Evolutionary conservation across 148 eudicot species (phyloP).

Genomic region (Talinum fruticosum): DNA sequence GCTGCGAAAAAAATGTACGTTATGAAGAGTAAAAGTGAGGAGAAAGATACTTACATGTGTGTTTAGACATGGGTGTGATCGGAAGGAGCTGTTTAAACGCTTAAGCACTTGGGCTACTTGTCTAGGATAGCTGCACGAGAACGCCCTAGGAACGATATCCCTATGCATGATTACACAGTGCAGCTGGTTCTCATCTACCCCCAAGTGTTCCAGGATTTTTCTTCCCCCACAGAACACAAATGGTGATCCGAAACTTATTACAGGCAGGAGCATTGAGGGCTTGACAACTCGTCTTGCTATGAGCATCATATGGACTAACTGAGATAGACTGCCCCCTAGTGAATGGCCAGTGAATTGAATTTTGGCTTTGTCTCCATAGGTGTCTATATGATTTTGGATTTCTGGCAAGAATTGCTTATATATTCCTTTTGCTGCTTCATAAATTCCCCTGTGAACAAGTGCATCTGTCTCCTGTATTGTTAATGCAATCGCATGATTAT

Average conservation of each 20-base stretch:
- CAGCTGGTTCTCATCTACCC: conserved; percentile 53
- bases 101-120: conserved; percentile 62
- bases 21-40: not conserved
- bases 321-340: conserved; percentile 79
- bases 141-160: conserved; percentile 89
- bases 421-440: conserved; percentile 90
- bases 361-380: conserved; percentile 53
- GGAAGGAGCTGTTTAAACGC: conserved; percentile 56
- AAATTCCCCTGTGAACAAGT: conserved; percentile 87
- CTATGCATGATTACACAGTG: conserved; percentile 81
- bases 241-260: conserved; percentile 80
- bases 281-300: conserved; percentile 47
- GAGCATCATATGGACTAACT: conserved; percentile 71
- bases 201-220: conserved; percentile 49
- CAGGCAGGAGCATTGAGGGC: conserved; percentile 55
- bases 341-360: conserved; percentile 87
- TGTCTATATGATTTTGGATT: conserved; percentile 48
- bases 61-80: conserved; percentile 72
- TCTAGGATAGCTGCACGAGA: conserved; percentile 78
- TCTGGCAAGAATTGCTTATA: conserved; percentile 76
- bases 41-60: conserved; percentile 51
- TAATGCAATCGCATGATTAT: too few species aligned
- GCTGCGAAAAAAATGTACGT: not conserved
- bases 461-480: conserved; percentile 57
- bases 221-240: conserved; percentile 77